Evolutionary conservation across 768 basidiomycete species (phyloP), one percentile per base, ranked within the genome.

Genomic region (Termitomyces sp.): DNA sequence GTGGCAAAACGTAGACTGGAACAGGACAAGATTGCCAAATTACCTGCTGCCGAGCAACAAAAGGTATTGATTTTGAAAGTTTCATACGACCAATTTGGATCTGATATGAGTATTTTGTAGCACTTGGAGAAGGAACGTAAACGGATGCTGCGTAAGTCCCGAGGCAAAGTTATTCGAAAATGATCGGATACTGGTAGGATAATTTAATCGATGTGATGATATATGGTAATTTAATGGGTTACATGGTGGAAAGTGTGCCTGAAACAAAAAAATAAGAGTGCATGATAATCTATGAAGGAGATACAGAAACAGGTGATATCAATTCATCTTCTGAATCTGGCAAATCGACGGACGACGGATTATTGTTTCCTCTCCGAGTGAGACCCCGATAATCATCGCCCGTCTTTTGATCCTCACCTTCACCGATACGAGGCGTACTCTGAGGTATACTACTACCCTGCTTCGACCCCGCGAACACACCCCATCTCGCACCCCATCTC

Each of bases 31-130:
- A 68, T 91, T 41, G 74, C 87, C 34, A 84, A 82, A 64, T 78
- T 93, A 53, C 87, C 85, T 63, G 77, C 90, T 30, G 78, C 83
- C 19, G 90, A 93, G 62, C 91, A 93, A 74, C 83, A 85, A 75
- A 93, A 93, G 83, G 88, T 85, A 19, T 24, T 50, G 46, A 65
- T 37, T 19, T 10, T 9, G 5, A 3, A 19, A 12, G 1, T 53
- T 54, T 24, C n/a, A 11, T 5, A 35, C 2, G 5, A 22, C 12
- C 10, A 35, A 26, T 44, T 11, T 53, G 62, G 45, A 61, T 40
- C 34, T 46, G 56, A 15, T 21, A 9, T 3, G 3, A 17, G 32
- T 32, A 28, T 56, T 32, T n/a, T 34, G 0, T 55, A 88, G 85
- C 68, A 77, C 58, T 72, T 90, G 54, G 90, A 92, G 48, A 85